Evolutionary conservation across 192 early-diverging fungal genomes (phyloP).

Genomic region (Phlyctochytrium planicorne): DNA sequence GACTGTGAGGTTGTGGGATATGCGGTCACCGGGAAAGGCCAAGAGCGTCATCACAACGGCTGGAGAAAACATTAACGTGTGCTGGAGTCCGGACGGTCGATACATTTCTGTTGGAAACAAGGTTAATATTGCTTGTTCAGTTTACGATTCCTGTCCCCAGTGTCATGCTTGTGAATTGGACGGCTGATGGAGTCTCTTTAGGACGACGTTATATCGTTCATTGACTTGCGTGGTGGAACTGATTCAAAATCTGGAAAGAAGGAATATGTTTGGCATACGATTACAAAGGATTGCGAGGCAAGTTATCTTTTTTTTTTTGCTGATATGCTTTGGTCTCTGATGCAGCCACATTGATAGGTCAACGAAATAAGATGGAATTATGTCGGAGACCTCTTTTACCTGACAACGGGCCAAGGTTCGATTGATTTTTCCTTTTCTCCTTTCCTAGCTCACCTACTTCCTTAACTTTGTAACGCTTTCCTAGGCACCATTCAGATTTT

Average conservation of each 20-base stretch:
- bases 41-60: conserved; percentile 59
- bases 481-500: conserved; percentile 59
- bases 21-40: conserved; percentile 61
- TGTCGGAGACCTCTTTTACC: conserved; percentile 67
- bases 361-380: conserved; percentile 85
- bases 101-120: conserved; percentile 82
- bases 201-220: conserved; percentile 75
- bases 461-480: neutral
- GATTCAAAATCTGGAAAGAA: conserved; percentile 38
- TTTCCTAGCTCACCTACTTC: neutral
- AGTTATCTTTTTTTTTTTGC: neutral
- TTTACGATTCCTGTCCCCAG: too few species aligned
- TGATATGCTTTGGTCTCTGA: neutral
- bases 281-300: conserved; percentile 56
- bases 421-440: neutral
- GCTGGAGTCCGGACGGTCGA: conserved; percentile 77
- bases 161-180: neutral
- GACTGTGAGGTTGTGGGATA: conserved; percentile 80
- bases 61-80: conserved; percentile 85
- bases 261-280: conserved; percentile 43
- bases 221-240: conserved; percentile 59
- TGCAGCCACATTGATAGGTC: conserved; percentile 39
- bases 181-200: conserved; percentile 22
- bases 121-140: too few species aligned
- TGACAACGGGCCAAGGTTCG: conserved; percentile 73